Percentiles rank a stretch among this genome's conserved stretches.
Conservation (phyloP, 164 flowering plant genomes). For the Taxillus chinensis region DNA sequence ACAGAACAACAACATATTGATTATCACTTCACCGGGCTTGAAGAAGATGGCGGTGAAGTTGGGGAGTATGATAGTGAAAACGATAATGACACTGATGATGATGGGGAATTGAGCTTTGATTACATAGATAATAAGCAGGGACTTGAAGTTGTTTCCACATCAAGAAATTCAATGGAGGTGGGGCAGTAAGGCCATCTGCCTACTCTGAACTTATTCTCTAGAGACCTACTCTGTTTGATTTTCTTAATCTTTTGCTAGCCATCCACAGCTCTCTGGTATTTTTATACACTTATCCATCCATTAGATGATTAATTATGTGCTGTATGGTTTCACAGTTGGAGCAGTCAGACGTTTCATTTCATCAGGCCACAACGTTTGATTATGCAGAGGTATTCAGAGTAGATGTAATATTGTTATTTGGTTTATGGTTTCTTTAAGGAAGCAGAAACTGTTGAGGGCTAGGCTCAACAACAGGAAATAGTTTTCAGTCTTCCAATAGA, state of each 20-base stretch:
- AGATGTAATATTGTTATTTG: too few species aligned
- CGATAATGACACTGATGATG: background rate
- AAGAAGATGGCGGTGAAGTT: background rate
- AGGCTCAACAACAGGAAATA: too few species aligned
- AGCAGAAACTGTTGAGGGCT: background rate
- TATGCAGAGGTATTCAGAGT: background rate
- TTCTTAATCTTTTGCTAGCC: too few species aligned
- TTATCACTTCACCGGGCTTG: background rate
- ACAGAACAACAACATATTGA: conserved; percentile 2
- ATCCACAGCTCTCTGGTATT: too few species aligned
- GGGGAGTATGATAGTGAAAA: background rate
- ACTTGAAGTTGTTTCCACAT: background rate
- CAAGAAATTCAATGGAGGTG: conserved; percentile 1
- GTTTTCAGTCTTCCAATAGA: too few species aligned
- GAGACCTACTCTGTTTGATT: too few species aligned
- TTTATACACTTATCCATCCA: too few species aligned
- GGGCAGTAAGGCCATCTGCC: background rate
- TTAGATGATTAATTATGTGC: too few species aligned
- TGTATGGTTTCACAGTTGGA: background rate
- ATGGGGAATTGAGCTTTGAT: conserved; percentile 2
- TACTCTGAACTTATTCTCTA: too few species aligned
- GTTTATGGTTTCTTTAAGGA: background rate
- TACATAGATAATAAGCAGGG: conserved; percentile 1
- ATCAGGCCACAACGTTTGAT: background rate
- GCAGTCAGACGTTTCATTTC: background rate